phyloP scores from a whole-genome alignment of 805 yeast species.

The Candida rishiriensis region DNA sequence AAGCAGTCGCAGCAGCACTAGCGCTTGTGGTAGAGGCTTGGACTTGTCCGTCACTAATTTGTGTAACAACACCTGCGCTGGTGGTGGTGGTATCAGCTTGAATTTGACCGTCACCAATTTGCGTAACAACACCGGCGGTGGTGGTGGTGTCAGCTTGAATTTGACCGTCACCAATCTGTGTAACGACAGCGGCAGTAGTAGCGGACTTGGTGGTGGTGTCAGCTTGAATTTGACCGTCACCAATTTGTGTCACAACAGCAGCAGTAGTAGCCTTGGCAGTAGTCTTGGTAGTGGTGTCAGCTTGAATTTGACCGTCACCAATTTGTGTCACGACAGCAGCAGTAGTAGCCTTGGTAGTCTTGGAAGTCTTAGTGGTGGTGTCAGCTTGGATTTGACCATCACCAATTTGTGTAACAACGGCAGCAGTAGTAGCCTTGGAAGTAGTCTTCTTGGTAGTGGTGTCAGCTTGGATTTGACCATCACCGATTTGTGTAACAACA shows the following conservation, averaged over 20 bases:
- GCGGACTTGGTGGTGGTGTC: constrained; percentile 30
- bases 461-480: constrained; percentile 37
- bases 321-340: constrained; percentile 48
- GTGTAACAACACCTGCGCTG: constrained; percentile 33
- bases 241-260: constrained; percentile 40
- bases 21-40: constrained; percentile 28
- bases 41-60: constrained; percentile 37
- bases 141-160: constrained; percentile 27
- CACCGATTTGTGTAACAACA: constrained; percentile 42
- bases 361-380: constrained; percentile 31
- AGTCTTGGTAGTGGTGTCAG: constrained; percentile 38
- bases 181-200: constrained; percentile 31
- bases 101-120: constrained; percentile 29
- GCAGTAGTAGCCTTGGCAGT: constrained; percentile 17
- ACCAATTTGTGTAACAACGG: constrained; percentile 50
- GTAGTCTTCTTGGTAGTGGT: constrained; percentile 22
- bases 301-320: constrained; percentile 60
- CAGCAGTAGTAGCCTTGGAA: constrained; percentile 31
- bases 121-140: constrained; percentile 37
- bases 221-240: constrained; percentile 49
- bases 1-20: constrained; percentile 7
- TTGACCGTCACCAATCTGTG: constrained; percentile 25
- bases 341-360: constrained; percentile 30
- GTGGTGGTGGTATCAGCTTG: constrained; percentile 36
- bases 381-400: constrained; percentile 58